Conservation (phyloP, 306 rosid genomes). For the Mimosa bimucronata region DNA sequence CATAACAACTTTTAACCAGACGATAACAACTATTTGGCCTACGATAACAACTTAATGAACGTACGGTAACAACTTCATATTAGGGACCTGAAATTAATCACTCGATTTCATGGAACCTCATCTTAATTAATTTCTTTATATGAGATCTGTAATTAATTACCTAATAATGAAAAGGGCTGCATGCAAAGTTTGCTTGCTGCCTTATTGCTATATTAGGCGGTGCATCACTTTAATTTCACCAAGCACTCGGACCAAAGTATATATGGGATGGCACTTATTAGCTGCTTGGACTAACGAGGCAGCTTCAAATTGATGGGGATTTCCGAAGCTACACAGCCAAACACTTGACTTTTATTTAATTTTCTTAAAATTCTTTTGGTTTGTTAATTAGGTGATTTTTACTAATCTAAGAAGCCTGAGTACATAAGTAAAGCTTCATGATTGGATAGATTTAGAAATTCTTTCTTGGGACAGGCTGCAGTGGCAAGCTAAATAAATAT, state of each 20-base stretch:
- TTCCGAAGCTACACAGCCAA: slow-evolving; percentile 35
- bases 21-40: too few relatives aligned
- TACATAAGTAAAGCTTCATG: slow-evolving; percentile 30
- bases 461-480: slow-evolving; percentile 21
- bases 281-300: slow-evolving; percentile 63
- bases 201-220: slow-evolving; percentile 64
- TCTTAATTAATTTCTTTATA: too few relatives aligned
- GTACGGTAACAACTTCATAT: too few relatives aligned
- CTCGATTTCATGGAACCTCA: too few relatives aligned
- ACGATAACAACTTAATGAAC: too few relatives aligned
- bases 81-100: too few relatives aligned
- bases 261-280: slow-evolving; percentile 60
- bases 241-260: slow-evolving; percentile 42
- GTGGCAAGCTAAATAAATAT: slow-evolving; percentile 25
- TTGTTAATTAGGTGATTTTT: slow-evolving; percentile 7
- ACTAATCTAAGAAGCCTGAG: slow-evolving; percentile 21
- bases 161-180: slow-evolving; percentile 28
- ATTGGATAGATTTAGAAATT: slow-evolving; percentile 14
- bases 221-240: slow-evolving; percentile 69
- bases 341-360: not conserved
- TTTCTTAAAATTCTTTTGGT: not conserved
- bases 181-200: slow-evolving; percentile 60
- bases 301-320: slow-evolving; percentile 54
- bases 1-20: too few relatives aligned
- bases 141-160: too few relatives aligned